A percentile compares a stretch with the other conserved stretches of the same genome.
These are phyloP conservation scores for Backusella mclennaniae DNA, from an alignment of 192 early-diverging fungal species.

Conservation along the genomic window DNA sequence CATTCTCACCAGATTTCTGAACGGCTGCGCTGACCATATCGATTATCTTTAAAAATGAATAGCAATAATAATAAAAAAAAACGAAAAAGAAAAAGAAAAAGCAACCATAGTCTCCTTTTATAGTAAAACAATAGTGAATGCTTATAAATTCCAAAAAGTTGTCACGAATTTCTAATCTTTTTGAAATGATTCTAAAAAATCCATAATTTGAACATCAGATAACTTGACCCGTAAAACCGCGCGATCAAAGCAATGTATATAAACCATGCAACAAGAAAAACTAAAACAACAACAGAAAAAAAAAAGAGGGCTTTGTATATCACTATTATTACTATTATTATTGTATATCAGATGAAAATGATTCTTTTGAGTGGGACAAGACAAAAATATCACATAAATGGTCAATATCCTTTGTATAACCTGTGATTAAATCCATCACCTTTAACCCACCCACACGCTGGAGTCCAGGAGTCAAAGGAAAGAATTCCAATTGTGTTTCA, in stretches of 20 bases:
- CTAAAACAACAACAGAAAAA: not conserved
- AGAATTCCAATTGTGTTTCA: slow-evolving; percentile 74
- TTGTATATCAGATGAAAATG: not conserved
- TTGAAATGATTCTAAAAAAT: not conserved
- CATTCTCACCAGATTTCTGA: not conserved
- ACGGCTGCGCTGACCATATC: not conserved
- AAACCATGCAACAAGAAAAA: not conserved
- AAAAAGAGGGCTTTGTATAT: not conserved
- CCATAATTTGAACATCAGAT: not conserved
- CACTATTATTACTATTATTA: not conserved
- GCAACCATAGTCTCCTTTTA: not conserved
- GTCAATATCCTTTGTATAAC: slow-evolving; percentile 77
- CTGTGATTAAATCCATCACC: slow-evolving; percentile 66
- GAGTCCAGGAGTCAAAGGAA: slow-evolving; percentile 79
- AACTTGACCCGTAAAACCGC: not conserved
- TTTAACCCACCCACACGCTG: slow-evolving; percentile 83
- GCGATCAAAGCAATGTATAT: not conserved
- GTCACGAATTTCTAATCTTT: not conserved
- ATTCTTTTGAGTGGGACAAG: slow-evolving; percentile 8
- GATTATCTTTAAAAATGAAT: not conserved
- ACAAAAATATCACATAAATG: slow-evolving; percentile 77
- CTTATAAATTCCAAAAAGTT: not conserved
- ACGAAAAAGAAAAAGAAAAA: not conserved
- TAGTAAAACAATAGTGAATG: not conserved
- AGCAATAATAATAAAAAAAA: not conserved